A percentile compares a stretch with the other conserved stretches of the same genome.
Conservation (phyloP, 2,329 filamentous ascomycete species). For the Paraphaeosphaeria minitans region DNA sequence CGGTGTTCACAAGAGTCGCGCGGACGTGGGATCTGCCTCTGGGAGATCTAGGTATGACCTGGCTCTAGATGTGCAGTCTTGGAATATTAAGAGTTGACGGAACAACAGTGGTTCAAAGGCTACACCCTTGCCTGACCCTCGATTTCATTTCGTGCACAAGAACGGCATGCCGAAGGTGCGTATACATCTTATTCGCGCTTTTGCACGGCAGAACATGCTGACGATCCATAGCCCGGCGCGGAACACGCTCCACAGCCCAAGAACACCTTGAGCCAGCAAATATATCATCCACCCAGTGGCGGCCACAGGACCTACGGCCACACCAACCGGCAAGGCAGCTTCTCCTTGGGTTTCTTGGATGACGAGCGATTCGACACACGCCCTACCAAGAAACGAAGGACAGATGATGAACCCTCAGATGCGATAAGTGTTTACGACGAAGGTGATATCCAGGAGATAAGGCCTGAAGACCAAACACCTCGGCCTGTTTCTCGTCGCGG, state of each 20-base stretch:
- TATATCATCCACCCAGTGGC: not conserved
- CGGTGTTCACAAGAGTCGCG: not conserved
- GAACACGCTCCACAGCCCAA: constrained; percentile 18
- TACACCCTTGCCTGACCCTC: constrained; percentile 15
- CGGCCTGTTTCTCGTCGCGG: constrained; percentile 18
- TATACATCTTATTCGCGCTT: not conserved
- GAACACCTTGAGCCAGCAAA: constrained; percentile 19
- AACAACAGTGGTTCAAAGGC: constrained; percentile 25
- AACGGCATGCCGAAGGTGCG: constrained; percentile 15
- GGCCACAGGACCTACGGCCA: constrained; percentile 21
- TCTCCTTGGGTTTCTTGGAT: not conserved
- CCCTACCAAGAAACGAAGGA: constrained; percentile 1
- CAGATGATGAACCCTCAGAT: not conserved
- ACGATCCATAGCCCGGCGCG: constrained; percentile 18
- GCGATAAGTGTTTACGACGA: not conserved
- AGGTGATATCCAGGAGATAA: not conserved
- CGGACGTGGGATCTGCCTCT: constrained; percentile 22
- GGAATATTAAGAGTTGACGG: constrained; percentile 15
- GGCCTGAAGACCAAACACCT: constrained; percentile 8
- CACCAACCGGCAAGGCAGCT: not conserved
- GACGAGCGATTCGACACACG: not conserved
- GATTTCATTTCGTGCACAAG: constrained; percentile 12
- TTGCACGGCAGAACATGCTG: not conserved
- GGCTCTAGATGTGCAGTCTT: not conserved
- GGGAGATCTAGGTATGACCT: constrained; percentile 23